phyloP scores from a whole-genome alignment of 106 monocot species.

The Platanthera zijinensis region DNA sequence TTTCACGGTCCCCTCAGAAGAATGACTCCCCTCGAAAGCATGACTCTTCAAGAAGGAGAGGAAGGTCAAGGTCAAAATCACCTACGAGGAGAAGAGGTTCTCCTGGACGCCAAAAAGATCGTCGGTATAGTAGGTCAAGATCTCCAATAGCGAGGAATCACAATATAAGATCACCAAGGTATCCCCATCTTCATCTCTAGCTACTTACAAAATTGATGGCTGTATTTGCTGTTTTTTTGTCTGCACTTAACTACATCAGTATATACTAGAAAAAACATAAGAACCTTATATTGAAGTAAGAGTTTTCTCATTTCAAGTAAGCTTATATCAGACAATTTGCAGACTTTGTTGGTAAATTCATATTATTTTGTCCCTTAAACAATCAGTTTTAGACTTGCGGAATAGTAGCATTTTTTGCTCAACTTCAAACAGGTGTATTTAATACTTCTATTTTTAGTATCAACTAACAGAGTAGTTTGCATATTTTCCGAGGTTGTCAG shows the following conservation, averaged over 20 bases:
- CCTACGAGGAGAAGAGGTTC: conserved; percentile 43
- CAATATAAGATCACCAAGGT: conserved; percentile 34
- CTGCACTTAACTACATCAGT: not conserved
- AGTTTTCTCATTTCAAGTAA: not conserved
- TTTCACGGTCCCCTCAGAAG: conserved; percentile 24
- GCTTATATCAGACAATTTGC: not conserved
- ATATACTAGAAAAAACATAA: not conserved
- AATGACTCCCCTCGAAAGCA: conserved; percentile 24
- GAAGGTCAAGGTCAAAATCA: conserved; percentile 38
- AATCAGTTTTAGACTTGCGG: not conserved
- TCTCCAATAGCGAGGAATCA: conserved; percentile 48
- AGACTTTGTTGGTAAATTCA: not conserved
- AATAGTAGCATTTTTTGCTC: not conserved
- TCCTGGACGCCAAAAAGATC: conserved; percentile 34
- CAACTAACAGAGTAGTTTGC: not conserved
- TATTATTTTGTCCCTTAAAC: not conserved
- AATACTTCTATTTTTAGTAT: not conserved
- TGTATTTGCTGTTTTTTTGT: not conserved
- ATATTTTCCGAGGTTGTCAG: not conserved
- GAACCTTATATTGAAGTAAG: not conserved
- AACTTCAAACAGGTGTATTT: not conserved
- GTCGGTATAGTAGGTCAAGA: conserved; percentile 36
- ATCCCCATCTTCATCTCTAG: not conserved
- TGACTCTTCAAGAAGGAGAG: conserved; percentile 44
- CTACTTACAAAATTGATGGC: not conserved